Base-by-base conservation (phyloP, 1,284 basidiomycete species). In the Ceratobasidium sp. region DNA sequence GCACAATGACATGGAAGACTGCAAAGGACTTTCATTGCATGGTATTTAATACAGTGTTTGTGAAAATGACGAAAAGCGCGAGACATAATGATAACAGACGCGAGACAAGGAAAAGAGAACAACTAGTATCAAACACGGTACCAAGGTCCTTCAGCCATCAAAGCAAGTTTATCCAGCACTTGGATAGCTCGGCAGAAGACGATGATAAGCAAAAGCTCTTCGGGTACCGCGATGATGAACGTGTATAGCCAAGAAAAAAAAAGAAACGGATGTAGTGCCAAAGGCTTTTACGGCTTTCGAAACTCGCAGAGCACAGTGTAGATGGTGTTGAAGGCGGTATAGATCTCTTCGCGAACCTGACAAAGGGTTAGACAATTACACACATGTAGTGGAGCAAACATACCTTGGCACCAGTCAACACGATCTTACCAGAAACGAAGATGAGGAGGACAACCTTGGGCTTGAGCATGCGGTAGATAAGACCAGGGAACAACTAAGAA, bases 391-490 rank as follows among this genome's bases (percentile, higher is more conserved):
- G 32, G 40, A 73, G 72, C 3, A 69, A 65, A 76, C 78, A 82
- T 80, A 94, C 95, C 89, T 99, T 99, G 52, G 96, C 97, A 79
- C 97, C 96, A 17, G 97, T 99, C 76, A 99, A 83, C 71, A 99
- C 96, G 75, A 99, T 98, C 85, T 99, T 99, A 70, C 97, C 97
- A 20, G 95, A 98, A 12, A 99, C 97, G 80, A 99, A 99, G 78
- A 99, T 99, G 69, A 99, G 85, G 38, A 99, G 83, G 64, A 99
- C 97, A 73, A 99, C 97, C 82, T 99, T 99, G 13, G 97, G 97
- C 81, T 99, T 98, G 82, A 98, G 93, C 97, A 99, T 99, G 75
- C 97, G 93, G 78, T 99, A 99, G 79, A 99, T 99, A 53, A 99
- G 86, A 76, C 97, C 96, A 70, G 97, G 97, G 88, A 99, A 99